Conservation (phyloP, 164 flowering plant genomes). For the Berberis thunbergii region DNA sequence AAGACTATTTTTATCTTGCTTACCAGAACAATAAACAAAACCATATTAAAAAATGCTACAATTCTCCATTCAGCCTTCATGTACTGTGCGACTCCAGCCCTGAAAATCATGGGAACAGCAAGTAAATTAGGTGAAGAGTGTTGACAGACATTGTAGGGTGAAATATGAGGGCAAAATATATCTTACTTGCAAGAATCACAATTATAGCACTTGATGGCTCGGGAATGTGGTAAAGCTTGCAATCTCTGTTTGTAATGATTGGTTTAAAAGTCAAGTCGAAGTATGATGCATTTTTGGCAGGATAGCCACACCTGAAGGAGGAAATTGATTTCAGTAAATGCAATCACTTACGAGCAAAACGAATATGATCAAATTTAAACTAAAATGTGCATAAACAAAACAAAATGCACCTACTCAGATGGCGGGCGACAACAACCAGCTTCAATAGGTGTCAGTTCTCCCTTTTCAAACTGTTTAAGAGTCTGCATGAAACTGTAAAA, state of each 20-base stretch:
- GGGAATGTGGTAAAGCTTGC: conserved; percentile 75
- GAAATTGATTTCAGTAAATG: too few relatives aligned
- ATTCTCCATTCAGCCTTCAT: conserved; percentile 95
- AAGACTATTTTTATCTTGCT: conserved; percentile 7
- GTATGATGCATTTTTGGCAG: conserved; percentile 78
- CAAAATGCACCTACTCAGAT: conserved; percentile 51
- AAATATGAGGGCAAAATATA: background rate
- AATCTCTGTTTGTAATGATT: conserved; percentile 61
- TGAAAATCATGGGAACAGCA: conserved; percentile 14
- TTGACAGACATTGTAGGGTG: background rate
- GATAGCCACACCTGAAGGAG: conserved; percentile 71
- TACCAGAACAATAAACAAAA: conserved; percentile 80
- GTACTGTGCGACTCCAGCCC: conserved; percentile 98
- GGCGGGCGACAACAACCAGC: conserved; percentile 98
- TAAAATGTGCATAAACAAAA: background rate
- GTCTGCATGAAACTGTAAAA: conserved; percentile 35
- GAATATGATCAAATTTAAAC: background rate
- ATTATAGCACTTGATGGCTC: conserved; percentile 65
- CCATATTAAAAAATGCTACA: conserved; percentile 74
- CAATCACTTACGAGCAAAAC: too few relatives aligned
- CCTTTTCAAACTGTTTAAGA: conserved; percentile 57
- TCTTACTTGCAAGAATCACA: conserved; percentile 97
- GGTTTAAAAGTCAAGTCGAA: conserved; percentile 87
- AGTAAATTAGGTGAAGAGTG: background rate
- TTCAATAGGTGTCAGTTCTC: conserved; percentile 77